phyloP scores from a whole-genome alignment of 2,329 filamentous ascomycete species.

The Penicillium sp. region DNA sequence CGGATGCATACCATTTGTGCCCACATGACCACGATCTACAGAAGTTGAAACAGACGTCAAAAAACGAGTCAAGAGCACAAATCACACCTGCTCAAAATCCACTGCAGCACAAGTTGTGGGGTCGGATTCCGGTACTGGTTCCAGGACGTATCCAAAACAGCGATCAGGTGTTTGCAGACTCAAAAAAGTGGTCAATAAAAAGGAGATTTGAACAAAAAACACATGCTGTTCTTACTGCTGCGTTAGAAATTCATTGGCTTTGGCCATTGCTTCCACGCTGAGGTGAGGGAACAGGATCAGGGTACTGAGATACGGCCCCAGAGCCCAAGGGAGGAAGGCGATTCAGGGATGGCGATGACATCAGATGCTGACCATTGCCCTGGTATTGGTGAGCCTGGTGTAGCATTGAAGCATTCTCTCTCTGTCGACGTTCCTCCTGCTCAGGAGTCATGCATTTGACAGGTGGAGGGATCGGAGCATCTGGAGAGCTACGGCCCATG shows the following conservation, averaged over 20 bases:
- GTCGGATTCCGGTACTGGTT: background rate
- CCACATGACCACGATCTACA: background rate
- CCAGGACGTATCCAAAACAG: background rate
- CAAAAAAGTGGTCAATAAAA: background rate
- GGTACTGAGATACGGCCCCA: slow-evolving; percentile 23
- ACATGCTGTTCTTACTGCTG: background rate
- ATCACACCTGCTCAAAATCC: background rate
- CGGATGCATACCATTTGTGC: slow-evolving; percentile 12
- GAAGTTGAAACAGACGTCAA: slow-evolving; percentile 13
- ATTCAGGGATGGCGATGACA: slow-evolving; percentile 36
- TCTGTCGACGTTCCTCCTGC: slow-evolving; percentile 41
- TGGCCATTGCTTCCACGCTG: slow-evolving; percentile 10
- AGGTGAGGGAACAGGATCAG: slow-evolving; percentile 24
- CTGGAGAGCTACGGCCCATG: slow-evolving; percentile 44
- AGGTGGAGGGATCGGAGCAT: slow-evolving; percentile 42
- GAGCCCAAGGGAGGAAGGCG: slow-evolving; percentile 34
- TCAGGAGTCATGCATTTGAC: slow-evolving; percentile 46
- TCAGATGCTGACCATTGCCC: slow-evolving; percentile 25
- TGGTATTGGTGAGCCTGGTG: slow-evolving; percentile 18
- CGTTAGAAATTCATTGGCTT: slow-evolving; percentile 4
- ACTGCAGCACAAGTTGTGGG: background rate
- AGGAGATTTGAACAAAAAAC: background rate
- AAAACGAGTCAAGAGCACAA: background rate
- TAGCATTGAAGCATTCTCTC: slow-evolving; percentile 35
- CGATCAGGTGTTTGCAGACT: background rate